Base-by-base conservation (phyloP, 148 eudicot species). In the Persicaria maculosa region DNA sequence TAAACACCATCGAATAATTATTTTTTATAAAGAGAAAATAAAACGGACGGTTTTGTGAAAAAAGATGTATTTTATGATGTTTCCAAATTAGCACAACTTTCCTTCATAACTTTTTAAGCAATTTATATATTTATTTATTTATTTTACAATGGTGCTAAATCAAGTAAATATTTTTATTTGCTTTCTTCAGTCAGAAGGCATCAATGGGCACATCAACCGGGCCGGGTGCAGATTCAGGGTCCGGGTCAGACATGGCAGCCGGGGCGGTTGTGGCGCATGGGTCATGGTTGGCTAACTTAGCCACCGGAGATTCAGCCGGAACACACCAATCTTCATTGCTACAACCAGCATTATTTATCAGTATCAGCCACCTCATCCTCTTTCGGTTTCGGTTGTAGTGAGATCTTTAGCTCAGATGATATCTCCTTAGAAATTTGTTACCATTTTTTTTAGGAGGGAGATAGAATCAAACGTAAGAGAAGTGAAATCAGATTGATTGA, bases 201-300 rank as follows among this genome's bases (percentile, higher is more conserved):
- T 68, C 84, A 9, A 68, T 71, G 69, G 76, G 62, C 9, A 45
- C 81, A n/a, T n/a, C 87, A 76, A 72, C 74, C 7, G 79, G 83
- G 65, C 22, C 69, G 25, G 74, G 70, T 45, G 20, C 44, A 8
- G 73, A 62, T 7, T 25, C 80, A 5, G 83, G 67, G 36, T 68
- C 80, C 9, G 80, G 74, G 17, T 67, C 82, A 5, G 71, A 70
- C 61, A 8, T 77, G 79, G 43, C 75, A 64, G 54, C 80, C 9
- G 81, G 83, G 31, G 61, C 89, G 16, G 46, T 83, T 75, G 20
- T 86, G 77, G 82, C 93, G 6, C 83, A 86, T 46, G 88, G 90
- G 74, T 81, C 90, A 9, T 89, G 90, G 97, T 50, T 91, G 17
- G 93, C 90, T 20, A 81, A 79, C 53, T 72, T 89, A 76, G 91